phyloP scores from a whole-genome alignment of 352 stramenopile genomes.

The Plasmopara muralis region DNA sequence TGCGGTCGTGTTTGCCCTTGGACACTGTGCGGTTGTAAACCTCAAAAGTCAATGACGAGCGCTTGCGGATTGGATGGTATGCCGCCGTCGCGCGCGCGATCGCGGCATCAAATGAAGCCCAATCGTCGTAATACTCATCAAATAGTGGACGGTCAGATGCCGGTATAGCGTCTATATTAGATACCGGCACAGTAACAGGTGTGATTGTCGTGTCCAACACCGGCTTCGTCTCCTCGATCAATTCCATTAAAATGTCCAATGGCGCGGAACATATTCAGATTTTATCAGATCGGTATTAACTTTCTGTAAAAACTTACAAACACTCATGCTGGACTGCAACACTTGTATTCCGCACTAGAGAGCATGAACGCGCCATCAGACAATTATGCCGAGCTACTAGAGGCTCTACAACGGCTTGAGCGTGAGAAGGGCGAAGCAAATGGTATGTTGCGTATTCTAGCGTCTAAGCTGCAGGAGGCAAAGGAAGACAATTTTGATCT shows the following conservation, averaged over 20 bases:
- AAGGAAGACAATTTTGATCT: constrained; percentile 69
- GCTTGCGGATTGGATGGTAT: constrained; percentile 76
- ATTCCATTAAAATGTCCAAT: constrained; percentile 17
- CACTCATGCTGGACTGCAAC: constrained; percentile 6
- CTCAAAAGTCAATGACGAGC: constrained; percentile 77
- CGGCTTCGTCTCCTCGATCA: constrained; percentile 21
- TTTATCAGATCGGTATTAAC: constrained; percentile 7
- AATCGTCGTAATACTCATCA: constrained; percentile 72
- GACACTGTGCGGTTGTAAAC: constrained; percentile 85
- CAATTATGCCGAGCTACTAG: constrained; percentile 18
- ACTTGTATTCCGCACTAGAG: constrained; percentile 12
- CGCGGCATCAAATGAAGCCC: constrained; percentile 55
- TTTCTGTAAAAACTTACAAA: constrained; percentile 8
- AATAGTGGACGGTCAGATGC: constrained; percentile 34
- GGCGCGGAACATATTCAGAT: constrained; percentile 3
- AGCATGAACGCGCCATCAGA: constrained; percentile 11
- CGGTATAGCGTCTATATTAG: neutral
- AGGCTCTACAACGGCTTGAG: constrained; percentile 34
- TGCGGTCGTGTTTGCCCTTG: constrained; percentile 71
- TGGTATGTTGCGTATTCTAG: constrained; percentile 51
- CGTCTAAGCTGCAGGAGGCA: constrained; percentile 33
- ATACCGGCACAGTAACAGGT: neutral
- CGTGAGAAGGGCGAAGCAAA: constrained; percentile 44
- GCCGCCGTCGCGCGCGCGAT: constrained; percentile 50
- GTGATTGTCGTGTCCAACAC: constrained; percentile 6